Percentiles rank a stretch among this genome's conserved stretches.
These are phyloP conservation scores for Verticillium dahliae DNA, from an alignment of 2,329 filamentous ascomycete species.

Conservation along the genomic window DNA sequence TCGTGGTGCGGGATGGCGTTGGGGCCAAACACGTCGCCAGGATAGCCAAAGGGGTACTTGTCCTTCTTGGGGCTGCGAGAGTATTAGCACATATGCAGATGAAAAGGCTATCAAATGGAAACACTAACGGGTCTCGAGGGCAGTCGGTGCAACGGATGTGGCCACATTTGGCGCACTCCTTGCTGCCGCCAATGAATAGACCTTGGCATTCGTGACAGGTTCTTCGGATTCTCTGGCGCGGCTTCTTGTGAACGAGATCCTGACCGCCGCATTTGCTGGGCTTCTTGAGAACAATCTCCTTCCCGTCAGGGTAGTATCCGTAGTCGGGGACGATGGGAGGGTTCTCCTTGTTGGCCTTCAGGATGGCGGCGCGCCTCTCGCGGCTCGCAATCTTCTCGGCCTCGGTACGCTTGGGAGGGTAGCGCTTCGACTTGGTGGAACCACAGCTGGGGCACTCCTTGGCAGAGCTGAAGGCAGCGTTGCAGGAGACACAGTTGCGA, in stretches of 20 bases:
- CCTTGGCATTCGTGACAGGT: constrained; percentile 69
- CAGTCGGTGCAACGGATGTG: constrained; percentile 76
- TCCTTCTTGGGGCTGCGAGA: constrained; percentile 52
- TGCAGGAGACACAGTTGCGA: constrained; percentile 75
- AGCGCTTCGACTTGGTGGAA: constrained; percentile 73
- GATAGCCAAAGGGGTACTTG: constrained; percentile 65
- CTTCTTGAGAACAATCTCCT: constrained; percentile 50
- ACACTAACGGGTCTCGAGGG: constrained; percentile 69
- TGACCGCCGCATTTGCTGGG: constrained; percentile 61
- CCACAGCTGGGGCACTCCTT: constrained; percentile 72
- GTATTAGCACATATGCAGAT: constrained; percentile 4
- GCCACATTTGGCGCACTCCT: constrained; percentile 60
- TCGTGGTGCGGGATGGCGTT: constrained; percentile 46
- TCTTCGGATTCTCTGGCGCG: constrained; percentile 66
- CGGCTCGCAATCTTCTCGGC: constrained; percentile 46
- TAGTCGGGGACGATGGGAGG: constrained; percentile 46
- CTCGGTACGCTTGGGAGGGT: constrained; percentile 60
- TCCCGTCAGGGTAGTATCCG: constrained; percentile 34
- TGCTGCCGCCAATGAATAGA: constrained; percentile 52
- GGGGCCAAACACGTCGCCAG: constrained; percentile 54
- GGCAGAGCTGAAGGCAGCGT: constrained; percentile 63
- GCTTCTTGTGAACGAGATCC: constrained; percentile 65
- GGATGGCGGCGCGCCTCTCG: constrained; percentile 39
- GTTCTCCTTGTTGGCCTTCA: constrained; percentile 52
- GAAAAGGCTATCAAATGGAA: background rate